phyloP scores from a whole-genome alignment of 257 asterid species.

The Voacanga thouarsii region DNA sequence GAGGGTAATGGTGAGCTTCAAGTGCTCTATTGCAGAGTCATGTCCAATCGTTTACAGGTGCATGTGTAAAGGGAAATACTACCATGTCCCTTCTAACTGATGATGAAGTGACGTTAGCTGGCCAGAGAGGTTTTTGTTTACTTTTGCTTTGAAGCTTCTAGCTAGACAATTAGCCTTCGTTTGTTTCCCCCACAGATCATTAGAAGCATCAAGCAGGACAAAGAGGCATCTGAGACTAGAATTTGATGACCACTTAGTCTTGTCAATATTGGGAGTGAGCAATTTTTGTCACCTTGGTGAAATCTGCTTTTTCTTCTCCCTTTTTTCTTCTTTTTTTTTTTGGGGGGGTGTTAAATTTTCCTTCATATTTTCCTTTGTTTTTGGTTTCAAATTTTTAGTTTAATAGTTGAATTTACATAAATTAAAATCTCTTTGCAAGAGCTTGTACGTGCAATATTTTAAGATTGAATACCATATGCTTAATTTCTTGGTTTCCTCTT shows the following conservation, averaged over 20 bases:
- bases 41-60: conserved; percentile 93
- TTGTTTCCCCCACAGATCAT: too few relatives aligned
- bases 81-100: conserved; percentile 87
- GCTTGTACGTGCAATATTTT: too few relatives aligned
- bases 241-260: neutral
- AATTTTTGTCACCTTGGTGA: neutral
- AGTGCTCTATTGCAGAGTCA: conserved; percentile 69
- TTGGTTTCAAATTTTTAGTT: neutral
- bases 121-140: neutral
- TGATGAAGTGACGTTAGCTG: neutral
- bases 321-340: too few relatives aligned
- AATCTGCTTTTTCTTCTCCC: neutral
- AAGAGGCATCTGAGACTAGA: conserved; percentile 2
- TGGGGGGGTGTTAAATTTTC: too few relatives aligned
- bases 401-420: too few relatives aligned
- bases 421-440: too few relatives aligned
- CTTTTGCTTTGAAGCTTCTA: neutral
- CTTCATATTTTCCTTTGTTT: too few relatives aligned
- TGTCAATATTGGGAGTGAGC: neutral
- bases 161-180: neutral
- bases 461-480: too few relatives aligned
- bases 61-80: conserved; percentile 85
- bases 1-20: conserved; percentile 79
- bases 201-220: neutral
- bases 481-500: too few relatives aligned